Base-by-base conservation (phyloP, 805 yeast species). In the Jamesozyma jinghongensis region DNA sequence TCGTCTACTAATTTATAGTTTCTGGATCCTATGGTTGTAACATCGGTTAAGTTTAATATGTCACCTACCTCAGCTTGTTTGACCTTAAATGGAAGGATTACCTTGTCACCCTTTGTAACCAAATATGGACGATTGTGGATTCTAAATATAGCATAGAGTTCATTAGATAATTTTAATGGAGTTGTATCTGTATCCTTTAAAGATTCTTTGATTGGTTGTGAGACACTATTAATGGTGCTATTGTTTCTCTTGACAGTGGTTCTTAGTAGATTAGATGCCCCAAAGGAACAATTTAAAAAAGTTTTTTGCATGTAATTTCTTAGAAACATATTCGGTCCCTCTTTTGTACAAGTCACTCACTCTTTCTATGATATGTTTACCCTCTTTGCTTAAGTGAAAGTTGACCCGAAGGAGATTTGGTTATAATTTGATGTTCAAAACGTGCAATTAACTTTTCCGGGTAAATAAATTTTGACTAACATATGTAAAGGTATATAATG, bases 91-190 rank as follows among this genome's bases (percentile, higher is more conserved):
- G 97, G 96, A 31, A 92, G 63, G 19, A 78, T 73, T 39, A 92
- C 74, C 49, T 71, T 74, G 61, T 92, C 99, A 18, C 99, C 99
- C 50, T 80, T 76, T 19, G 97, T 87, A 14, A 92, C 92, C 46
- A 92, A 68, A 56, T 85, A 87, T 33, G 92, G 85, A 62, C 86
- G 78, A 62, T 81, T 77, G 66, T 86, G 92, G 30, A 92, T 74
- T 51, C 76, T 78, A 49, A 90, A 73, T 7, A 85, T 70, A 35
- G 97, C 97, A 57, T 86, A 92, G 26, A 90, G 63, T 46, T 75
- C 75, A 45, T 75, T 74, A 40, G 81, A 78, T 38, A 76, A 71
- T 54, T 80, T 85, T 45, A 87, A 66, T 2, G 85, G 79, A 0
- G 76, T 62, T 40, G 78, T 61, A 53, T 77, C 81, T 16, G 26